Evolutionary conservation across 768 basidiomycete species (phyloP).

Genomic region (Macrolepiota fuliginosa): DNA sequence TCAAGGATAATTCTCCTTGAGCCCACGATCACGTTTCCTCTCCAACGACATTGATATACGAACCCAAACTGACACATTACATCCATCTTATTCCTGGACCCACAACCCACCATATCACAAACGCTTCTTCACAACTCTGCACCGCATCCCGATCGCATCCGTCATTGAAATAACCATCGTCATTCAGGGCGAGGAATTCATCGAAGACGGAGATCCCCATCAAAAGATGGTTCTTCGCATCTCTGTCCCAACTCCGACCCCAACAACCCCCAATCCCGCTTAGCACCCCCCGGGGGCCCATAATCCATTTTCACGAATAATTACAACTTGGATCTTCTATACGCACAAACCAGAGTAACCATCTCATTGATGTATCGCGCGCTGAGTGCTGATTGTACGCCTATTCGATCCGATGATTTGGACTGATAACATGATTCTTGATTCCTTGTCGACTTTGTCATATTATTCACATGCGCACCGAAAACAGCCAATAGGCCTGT

Average conservation of each 20-base stretch:
- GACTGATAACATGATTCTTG: background rate
- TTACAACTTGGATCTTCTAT: background rate
- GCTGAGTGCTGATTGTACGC: background rate
- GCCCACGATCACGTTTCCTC: background rate
- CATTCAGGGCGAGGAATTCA: constrained; percentile 66
- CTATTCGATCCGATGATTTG: background rate
- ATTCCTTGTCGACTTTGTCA: background rate
- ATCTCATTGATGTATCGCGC: background rate
- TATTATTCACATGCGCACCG: background rate
- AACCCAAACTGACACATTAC: constrained; percentile 1
- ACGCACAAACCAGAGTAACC: background rate
- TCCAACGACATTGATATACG: background rate
- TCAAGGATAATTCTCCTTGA: background rate
- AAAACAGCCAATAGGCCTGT: background rate
- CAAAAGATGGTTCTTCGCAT: constrained; percentile 71
- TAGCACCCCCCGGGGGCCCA: background rate
- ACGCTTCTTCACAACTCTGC: background rate
- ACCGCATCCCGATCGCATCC: background rate
- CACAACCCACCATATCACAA: background rate
- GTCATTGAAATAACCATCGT: background rate
- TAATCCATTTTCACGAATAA: background rate
- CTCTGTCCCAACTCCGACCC: constrained; percentile 35
- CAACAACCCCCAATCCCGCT: background rate
- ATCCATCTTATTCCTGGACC: constrained; percentile 1
- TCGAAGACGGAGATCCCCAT: constrained; percentile 84